phyloP scores from a whole-genome alignment of 352 stramenopile genomes.

The Phytophthora rubi region DNA sequence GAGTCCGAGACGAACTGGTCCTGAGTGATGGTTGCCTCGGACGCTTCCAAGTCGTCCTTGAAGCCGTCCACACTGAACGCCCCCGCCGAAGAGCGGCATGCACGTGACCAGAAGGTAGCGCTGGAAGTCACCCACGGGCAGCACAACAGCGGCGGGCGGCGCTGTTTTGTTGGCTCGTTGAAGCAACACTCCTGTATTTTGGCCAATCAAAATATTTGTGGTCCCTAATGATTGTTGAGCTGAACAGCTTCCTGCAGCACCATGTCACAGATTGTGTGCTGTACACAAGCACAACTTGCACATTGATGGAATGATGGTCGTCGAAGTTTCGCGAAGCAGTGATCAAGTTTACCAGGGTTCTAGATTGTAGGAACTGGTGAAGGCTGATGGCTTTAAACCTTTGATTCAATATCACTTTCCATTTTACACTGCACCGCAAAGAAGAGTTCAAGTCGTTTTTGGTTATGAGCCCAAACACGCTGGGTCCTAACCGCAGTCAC shows the following conservation, averaged over 20 bases:
- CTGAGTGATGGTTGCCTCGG: constrained; percentile 45
- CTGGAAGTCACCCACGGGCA: no score
- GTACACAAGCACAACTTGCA: neutral
- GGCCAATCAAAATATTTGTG: no score
- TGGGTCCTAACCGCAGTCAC: neutral
- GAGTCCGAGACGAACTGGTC: constrained; percentile 79
- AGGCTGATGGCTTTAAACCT: neutral
- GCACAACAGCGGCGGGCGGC: no score
- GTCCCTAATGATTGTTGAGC: neutral
- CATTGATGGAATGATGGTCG: neutral
- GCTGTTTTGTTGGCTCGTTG: no score
- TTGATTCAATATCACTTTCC: neutral
- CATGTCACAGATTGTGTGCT: neutral
- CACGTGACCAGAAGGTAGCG: no score
- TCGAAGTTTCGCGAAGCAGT: neutral
- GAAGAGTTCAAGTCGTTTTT: neutral
- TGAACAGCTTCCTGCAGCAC: neutral
- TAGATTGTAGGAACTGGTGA: neutral
- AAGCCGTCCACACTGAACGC: constrained; percentile 17
- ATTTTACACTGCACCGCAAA: neutral
- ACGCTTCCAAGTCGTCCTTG: constrained; percentile 44
- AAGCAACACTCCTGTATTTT: no score
- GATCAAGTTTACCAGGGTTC: neutral
- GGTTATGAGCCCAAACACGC: neutral
- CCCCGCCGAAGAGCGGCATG: no score